A percentile compares a stretch with the other conserved stretches of the same genome.
Evolutionary conservation across 176 grass and related monocot species (phyloP).

Genomic region (Cocos nucifera): DNA sequence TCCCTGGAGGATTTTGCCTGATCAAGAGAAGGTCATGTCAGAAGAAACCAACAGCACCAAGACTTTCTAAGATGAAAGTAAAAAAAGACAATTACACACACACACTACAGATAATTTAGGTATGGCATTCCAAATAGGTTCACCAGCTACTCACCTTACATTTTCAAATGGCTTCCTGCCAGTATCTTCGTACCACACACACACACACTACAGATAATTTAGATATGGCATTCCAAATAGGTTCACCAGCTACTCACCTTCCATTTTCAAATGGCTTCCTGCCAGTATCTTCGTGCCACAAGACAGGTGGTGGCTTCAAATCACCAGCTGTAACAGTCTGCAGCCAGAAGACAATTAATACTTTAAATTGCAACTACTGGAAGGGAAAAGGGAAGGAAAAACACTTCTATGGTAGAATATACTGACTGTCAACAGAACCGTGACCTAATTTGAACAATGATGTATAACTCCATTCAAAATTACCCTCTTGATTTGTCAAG

Average conservation of each 20-base stretch:
- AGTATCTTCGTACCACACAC: conserved; percentile 53
- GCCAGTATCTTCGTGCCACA: conserved; percentile 94
- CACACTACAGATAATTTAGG: too few species aligned
- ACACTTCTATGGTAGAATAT: background rate
- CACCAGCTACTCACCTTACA: conserved; percentile 28
- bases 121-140: background rate
- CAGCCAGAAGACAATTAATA: conserved; percentile 1
- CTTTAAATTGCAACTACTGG: background rate
- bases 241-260: conserved; percentile 23
- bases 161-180: conserved; percentile 61
- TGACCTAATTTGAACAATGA: too few species aligned
- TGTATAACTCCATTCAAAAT: too few species aligned
- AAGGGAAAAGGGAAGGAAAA: background rate
- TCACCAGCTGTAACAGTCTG: conserved; percentile 72
- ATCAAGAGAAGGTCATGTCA: conserved; percentile 18
- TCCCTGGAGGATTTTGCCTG: conserved; percentile 71
- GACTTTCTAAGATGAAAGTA: background rate
- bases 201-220: background rate
- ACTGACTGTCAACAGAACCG: background rate
- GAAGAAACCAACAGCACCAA: background rate
- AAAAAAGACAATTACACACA: background rate
- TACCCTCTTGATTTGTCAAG: too few species aligned
- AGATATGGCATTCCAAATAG: background rate
- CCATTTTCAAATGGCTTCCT: conserved; percentile 57
- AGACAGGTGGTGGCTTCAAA: conserved; percentile 80